Conservation (phyloP, 2,329 filamentous ascomycete species). For the Pseudogymnoascus sp. region DNA sequence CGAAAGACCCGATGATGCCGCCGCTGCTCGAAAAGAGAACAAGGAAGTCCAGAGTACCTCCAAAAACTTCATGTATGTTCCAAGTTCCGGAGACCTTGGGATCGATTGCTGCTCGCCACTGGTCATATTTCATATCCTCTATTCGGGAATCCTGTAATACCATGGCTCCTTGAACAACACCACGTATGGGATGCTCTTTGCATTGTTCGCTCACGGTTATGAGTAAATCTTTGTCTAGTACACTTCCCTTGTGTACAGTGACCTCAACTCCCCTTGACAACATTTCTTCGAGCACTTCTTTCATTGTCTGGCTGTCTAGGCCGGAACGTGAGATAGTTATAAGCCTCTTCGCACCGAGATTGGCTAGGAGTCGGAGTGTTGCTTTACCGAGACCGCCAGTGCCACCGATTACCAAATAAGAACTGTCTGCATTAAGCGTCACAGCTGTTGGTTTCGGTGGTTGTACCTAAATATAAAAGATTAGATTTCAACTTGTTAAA, state of each 20-base stretch:
- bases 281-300: not conserved
- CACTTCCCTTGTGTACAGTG: not conserved
- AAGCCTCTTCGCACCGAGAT: not conserved
- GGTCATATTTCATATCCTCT: not conserved
- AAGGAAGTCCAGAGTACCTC: constrained; percentile 10
- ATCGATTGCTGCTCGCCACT: constrained; percentile 9
- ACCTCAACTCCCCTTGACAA: not conserved
- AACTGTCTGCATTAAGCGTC: not conserved
- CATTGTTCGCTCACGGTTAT: not conserved
- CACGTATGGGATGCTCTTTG: not conserved
- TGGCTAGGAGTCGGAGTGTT: not conserved
- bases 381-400: not conserved
- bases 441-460: not conserved
- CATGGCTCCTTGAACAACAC: not conserved
- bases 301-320: not conserved
- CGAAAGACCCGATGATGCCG: not conserved
- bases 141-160: not conserved
- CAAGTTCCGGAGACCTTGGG: constrained; percentile 17
- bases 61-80: constrained; percentile 11
- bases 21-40: not conserved
- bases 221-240: not conserved
- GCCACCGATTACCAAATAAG: not conserved
- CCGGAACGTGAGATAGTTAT: not conserved
- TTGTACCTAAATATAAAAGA: not conserved
- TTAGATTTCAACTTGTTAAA: too few species aligned